phyloP scores from a whole-genome alignment of 441 rosid genomes.

The Pelargonium cotyledonis region DNA sequence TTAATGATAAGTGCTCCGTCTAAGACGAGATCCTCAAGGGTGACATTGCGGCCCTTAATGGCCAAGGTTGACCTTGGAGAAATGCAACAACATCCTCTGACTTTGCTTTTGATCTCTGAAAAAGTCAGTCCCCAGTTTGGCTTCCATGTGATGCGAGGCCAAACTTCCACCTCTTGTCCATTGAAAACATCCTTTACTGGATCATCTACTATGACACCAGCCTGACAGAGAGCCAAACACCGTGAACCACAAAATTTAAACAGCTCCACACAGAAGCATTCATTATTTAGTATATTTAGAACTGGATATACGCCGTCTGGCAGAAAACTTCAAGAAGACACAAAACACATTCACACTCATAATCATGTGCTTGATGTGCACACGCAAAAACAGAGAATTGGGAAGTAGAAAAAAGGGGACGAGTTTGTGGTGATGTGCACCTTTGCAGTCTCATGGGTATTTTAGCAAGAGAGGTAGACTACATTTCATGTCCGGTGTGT shows the following conservation, averaged over 20 bases:
- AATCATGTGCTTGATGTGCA: too few relatives aligned
- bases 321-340: too few relatives aligned
- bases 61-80: conserved; percentile 69
- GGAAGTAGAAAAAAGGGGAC: too few relatives aligned
- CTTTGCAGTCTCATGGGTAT: too few relatives aligned
- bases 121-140: conserved; percentile 84
- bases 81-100: conserved; percentile 45
- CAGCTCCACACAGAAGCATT: too few relatives aligned
- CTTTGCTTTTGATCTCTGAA: conserved; percentile 59
- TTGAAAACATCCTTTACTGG: conserved; percentile 58
- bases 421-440: too few relatives aligned
- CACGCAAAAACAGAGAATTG: too few relatives aligned
- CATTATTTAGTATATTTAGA: too few relatives aligned
- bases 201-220: conserved; percentile 65
- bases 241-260: conserved; percentile 8
- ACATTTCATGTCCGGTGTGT: too few relatives aligned
- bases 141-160: conserved; percentile 84
- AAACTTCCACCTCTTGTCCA: conserved; percentile 91
- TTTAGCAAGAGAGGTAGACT: too few relatives aligned
- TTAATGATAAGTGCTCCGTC: conserved; percentile 73
- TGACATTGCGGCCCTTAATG: conserved; percentile 51
- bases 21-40: conserved; percentile 53
- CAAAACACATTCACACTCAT: too few relatives aligned
- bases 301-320: too few relatives aligned
- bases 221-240: conserved; percentile 30